These are phyloP conservation scores for Gomphus bonarii DNA, from an alignment of 1,284 basidiomycete genomes.

Conservation along the genomic window DNA sequence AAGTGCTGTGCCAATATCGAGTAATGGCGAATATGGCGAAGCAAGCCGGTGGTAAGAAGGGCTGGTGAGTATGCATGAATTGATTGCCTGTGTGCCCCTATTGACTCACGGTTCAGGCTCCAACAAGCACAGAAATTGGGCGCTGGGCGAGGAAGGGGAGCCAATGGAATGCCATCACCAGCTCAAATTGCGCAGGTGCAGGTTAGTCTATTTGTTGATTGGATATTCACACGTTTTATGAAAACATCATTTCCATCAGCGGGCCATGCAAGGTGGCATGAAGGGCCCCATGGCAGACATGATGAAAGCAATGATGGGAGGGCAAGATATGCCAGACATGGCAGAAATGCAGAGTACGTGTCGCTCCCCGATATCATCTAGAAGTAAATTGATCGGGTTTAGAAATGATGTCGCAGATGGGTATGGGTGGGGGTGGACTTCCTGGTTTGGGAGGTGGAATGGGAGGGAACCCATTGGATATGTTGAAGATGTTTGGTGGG, in stretches of 20 bases:
- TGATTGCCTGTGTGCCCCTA: not conserved
- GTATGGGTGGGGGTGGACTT: conserved; percentile 35
- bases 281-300: conserved; percentile 85
- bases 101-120: conserved; percentile 48
- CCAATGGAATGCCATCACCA: conserved; percentile 79
- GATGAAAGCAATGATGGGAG: conserved; percentile 94
- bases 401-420: conserved; percentile 86
- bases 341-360: conserved; percentile 76
- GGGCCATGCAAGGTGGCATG: conserved; percentile 68
- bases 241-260: conserved; percentile 74
- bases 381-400: conserved; percentile 15
- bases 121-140: conserved; percentile 85
- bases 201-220: conserved; percentile 30
- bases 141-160: conserved; percentile 76
- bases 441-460: conserved; percentile 38
- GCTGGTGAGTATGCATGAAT: conserved; percentile 45
- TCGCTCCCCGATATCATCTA: conserved; percentile 3
- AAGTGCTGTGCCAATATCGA: conserved; percentile 87
- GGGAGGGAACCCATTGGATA: conserved; percentile 32
- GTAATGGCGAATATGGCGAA: conserved; percentile 99
- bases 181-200: conserved; percentile 92
- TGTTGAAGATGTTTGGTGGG: conserved; percentile 67
- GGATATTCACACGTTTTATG: conserved; percentile 8
- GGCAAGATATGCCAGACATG: conserved; percentile 74
- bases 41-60: conserved; percentile 93